A percentile compares a stretch with the other conserved stretches of the same genome.
These are phyloP conservation scores for Cinnamomum chago DNA, from an alignment of 164 flowering plant species.

Conservation along the genomic window DNA sequence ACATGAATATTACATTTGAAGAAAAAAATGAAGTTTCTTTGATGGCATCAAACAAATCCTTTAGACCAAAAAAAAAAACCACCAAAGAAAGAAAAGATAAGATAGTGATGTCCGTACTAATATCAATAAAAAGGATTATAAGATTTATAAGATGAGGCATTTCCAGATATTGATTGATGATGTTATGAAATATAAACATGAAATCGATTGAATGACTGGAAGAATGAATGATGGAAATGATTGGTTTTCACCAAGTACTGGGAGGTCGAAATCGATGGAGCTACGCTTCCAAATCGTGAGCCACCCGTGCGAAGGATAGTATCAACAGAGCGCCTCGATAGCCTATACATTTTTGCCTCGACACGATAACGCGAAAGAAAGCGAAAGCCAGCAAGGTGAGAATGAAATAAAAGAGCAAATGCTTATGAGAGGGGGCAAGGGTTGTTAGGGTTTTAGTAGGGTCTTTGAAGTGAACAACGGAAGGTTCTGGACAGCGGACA, in stretches of 20 bases:
- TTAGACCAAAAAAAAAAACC: too few relatives aligned
- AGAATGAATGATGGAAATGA: background rate
- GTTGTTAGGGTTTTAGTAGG: conserved; percentile 10
- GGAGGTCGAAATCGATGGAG: conserved; percentile 25
- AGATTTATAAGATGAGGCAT: too few relatives aligned
- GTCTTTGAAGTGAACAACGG: background rate
- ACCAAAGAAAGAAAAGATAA: too few relatives aligned
- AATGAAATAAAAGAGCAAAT: background rate
- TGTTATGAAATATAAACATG: background rate
- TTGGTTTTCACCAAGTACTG: conserved; percentile 20
- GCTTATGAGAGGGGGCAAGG: background rate
- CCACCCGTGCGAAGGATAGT: conserved; percentile 38
- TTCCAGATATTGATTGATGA: too few relatives aligned
- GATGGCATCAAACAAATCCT: background rate
- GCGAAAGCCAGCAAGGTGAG: background rate
- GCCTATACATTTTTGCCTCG: conserved; percentile 43
- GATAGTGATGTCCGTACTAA: too few relatives aligned
- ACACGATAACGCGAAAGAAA: background rate
- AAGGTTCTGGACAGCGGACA: background rate
- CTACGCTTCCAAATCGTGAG: conserved; percentile 24
- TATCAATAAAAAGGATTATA: too few relatives aligned
- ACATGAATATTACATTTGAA: background rate
- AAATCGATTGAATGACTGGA: background rate
- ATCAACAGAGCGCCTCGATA: conserved; percentile 58
- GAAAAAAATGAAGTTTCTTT: too few relatives aligned